Evolutionary conservation across 148 eudicot genomes (phyloP).

Genomic region (Rhododendron henanense): DNA sequence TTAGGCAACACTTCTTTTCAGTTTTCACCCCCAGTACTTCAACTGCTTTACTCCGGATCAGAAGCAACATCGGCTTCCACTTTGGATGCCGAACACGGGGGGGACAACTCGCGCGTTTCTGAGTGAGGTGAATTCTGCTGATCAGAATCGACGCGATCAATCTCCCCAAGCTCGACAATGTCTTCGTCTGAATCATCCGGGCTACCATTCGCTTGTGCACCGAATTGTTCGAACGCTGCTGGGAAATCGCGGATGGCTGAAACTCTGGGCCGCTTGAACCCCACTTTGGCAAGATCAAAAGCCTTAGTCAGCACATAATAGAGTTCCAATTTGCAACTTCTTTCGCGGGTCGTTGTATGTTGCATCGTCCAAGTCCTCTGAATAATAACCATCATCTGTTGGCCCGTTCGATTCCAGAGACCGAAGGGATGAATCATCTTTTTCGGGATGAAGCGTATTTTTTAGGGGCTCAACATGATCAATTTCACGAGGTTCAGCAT

Average conservation of each 20-base stretch:
- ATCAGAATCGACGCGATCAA: neutral
- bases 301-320: neutral
- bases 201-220: neutral
- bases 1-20: neutral
- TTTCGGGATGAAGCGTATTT: neutral
- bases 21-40: neutral
- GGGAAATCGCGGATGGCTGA: conserved; percentile 9
- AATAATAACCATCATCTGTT: neutral
- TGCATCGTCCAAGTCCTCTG: neutral
- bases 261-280: conserved; percentile 4
- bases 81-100: neutral
- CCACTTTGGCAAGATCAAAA: neutral
- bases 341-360: neutral
- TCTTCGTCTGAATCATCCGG: neutral
- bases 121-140: neutral
- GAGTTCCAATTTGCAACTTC: neutral
- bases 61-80: neutral
- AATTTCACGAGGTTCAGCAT: neutral
- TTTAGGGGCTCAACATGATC: neutral
- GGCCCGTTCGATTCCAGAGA: neutral
- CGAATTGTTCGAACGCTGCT: neutral
- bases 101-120: neutral
- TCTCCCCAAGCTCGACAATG: neutral
- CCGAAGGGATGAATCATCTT: neutral
- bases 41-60: neutral